A percentile compares a stretch with the other conserved stretches of the same genome.
These are phyloP conservation scores for Orychophragmus violaceus DNA, from an alignment of 345 rosid species.

Conservation along the genomic window DNA sequence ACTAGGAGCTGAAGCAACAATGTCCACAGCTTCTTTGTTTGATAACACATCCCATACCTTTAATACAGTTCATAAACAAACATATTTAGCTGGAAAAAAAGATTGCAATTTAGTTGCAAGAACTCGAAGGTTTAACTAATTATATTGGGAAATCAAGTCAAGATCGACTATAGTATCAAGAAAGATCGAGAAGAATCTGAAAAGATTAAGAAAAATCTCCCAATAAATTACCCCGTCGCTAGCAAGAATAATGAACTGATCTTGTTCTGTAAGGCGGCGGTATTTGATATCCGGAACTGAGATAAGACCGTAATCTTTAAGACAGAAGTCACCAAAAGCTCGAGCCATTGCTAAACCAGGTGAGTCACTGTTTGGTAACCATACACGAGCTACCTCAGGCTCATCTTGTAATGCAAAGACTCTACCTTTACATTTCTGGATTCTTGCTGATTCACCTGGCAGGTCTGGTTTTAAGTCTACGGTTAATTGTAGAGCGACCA, in stretches of 20 bases:
- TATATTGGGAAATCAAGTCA: too few relatives aligned
- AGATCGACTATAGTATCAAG: too few relatives aligned
- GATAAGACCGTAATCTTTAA: constrained; percentile 90
- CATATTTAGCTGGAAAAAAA: too few relatives aligned
- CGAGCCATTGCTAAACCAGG: constrained; percentile 99
- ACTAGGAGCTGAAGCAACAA: constrained; percentile 82
- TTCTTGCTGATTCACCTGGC: constrained; percentile 98
- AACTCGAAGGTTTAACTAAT: too few relatives aligned
- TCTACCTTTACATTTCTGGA: constrained; percentile 88
- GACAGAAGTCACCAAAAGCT: constrained; percentile 98
- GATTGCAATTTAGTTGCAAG: too few relatives aligned
- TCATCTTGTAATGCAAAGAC: constrained; percentile 96
- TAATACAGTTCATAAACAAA: too few relatives aligned
- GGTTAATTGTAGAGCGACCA: constrained; percentile 72
- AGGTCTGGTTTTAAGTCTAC: constrained; percentile 96
- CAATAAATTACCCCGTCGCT: constrained; percentile 99
- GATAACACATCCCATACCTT: constrained; percentile 98
- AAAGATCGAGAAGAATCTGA: too few relatives aligned
- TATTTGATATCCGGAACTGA: constrained; percentile 79
- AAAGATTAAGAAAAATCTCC: too few relatives aligned
- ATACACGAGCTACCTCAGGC: constrained; percentile 97
- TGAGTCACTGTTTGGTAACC: constrained; percentile 94
- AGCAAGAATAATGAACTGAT: constrained; percentile 82
- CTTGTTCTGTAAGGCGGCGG: constrained; percentile 55
- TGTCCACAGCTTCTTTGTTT: constrained; percentile 84